A percentile compares a stretch with the other conserved stretches of the same genome.
phyloP scores from a whole-genome alignment of 768 basidiomycete species.

The Cyclocybe cylindracea region DNA sequence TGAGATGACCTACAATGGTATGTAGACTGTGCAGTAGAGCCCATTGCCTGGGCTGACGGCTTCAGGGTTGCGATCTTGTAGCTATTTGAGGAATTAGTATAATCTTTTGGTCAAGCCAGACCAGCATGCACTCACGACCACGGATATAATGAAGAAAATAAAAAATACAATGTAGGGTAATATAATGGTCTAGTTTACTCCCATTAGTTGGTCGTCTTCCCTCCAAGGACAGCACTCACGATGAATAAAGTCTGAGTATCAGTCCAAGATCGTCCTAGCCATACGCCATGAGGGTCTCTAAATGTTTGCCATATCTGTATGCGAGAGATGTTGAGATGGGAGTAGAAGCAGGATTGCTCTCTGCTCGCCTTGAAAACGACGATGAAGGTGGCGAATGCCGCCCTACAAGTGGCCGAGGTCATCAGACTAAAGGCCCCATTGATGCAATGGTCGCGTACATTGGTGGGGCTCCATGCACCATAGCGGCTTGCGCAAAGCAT shows the following conservation, averaged over 20 bases:
- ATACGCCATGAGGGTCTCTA: constrained; percentile 13
- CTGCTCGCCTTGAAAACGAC: constrained; percentile 26
- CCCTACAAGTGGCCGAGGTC: constrained; percentile 14
- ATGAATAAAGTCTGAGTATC: constrained; percentile 3
- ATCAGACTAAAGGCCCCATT: neutral
- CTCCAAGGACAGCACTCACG: constrained; percentile 7
- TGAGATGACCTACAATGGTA: constrained; percentile 34
- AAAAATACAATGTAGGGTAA: constrained; percentile 41
- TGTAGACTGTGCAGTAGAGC: constrained; percentile 48
- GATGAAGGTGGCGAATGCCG: constrained; percentile 20
- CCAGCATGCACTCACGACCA: constrained; percentile 30
- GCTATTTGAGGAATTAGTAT: constrained; percentile 8
- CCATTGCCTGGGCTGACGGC: constrained; percentile 37
- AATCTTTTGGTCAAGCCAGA: neutral
- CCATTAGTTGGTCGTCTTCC: neutral
- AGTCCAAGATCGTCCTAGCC: constrained; percentile 11
- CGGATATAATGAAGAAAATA: constrained; percentile 38
- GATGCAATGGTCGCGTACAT: constrained; percentile 39
- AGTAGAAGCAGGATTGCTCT: neutral
- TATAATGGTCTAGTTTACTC: constrained; percentile 20
- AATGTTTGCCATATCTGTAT: constrained; percentile 25
- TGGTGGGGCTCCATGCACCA: constrained; percentile 53
- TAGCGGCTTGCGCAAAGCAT: constrained; percentile 52
- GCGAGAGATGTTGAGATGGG: neutral
- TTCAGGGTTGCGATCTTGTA: constrained; percentile 19